Evolutionary conservation across 495 filamentous ascomycete species (phyloP).

Genomic region (Talaromyces ruber): DNA sequence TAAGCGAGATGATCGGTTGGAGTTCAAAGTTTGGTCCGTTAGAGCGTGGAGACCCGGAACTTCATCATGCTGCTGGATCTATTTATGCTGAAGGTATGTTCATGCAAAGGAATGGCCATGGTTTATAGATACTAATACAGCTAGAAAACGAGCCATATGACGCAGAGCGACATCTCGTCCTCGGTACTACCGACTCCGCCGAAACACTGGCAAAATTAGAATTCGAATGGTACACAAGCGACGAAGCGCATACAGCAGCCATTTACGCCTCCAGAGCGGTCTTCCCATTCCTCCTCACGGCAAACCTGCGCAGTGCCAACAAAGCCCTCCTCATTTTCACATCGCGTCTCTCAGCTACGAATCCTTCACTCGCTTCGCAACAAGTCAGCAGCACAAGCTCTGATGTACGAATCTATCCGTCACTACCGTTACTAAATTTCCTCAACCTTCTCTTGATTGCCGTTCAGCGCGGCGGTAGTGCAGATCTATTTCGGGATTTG

Average conservation of each 20-base stretch:
- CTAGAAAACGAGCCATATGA: slow-evolving; percentile 82
- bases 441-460: slow-evolving; percentile 74
- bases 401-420: slow-evolving; percentile 75
- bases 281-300: slow-evolving; percentile 83
- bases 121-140: slow-evolving; percentile 1
- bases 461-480: slow-evolving; percentile 69
- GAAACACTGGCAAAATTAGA: slow-evolving; percentile 72
- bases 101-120: not conserved
- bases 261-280: slow-evolving; percentile 83
- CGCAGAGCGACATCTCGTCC: slow-evolving; percentile 79
- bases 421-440: slow-evolving; percentile 87
- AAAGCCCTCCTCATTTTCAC: slow-evolving; percentile 75
- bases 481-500: slow-evolving; percentile 76
- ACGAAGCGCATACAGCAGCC: slow-evolving; percentile 84
- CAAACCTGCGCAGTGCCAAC: slow-evolving; percentile 84
- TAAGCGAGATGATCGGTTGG: slow-evolving; percentile 86
- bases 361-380: slow-evolving; percentile 62
- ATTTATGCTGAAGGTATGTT: slow-evolving; percentile 69
- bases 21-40: slow-evolving; percentile 74
- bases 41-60: slow-evolving; percentile 87
- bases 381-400: slow-evolving; percentile 67
- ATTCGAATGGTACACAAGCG: slow-evolving; percentile 86
- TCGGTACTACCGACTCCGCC: slow-evolving; percentile 85
- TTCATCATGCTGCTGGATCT: slow-evolving; percentile 87
- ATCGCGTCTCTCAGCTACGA: slow-evolving; percentile 58